Conservation (phyloP, 306 rosid species). For the Cicer pinnatifidum region DNA sequence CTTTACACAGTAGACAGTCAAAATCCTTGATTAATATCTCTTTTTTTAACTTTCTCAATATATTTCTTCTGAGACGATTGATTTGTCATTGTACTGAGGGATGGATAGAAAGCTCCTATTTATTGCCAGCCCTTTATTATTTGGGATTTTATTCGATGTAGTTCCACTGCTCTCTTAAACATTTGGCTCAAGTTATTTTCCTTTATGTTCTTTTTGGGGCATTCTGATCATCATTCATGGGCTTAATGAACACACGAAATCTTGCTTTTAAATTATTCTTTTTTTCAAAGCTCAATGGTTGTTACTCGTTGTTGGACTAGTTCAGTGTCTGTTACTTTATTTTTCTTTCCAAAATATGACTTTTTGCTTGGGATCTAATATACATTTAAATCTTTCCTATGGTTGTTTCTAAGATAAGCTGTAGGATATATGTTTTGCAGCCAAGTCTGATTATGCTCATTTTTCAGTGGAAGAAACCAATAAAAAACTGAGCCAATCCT, state of each 20-base stretch:
- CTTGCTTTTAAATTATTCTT: background rate
- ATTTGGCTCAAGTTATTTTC: constrained; percentile 34
- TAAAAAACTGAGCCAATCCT: no score
- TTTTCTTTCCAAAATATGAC: background rate
- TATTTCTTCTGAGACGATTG: background rate
- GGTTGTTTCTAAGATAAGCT: constrained; percentile 19
- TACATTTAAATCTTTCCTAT: constrained; percentile 10
- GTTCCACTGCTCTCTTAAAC: constrained; percentile 32
- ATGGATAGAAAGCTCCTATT: constrained; percentile 23
- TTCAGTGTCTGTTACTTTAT: background rate
- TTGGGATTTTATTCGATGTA: background rate
- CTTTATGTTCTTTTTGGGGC: constrained; percentile 64
- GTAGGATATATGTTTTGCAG: background rate
- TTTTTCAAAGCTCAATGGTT: background rate
- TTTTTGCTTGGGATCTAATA: background rate
- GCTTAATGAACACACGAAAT: constrained; percentile 94
- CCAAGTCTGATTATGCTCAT: constrained; percentile 4
- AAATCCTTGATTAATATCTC: background rate
- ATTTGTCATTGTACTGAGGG: constrained; percentile 15
- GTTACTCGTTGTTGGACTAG: background rate
- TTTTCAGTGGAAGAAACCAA: constrained; percentile 74
- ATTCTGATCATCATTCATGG: constrained; percentile 89
- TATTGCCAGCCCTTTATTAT: background rate
- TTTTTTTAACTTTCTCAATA: background rate
- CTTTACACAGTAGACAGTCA: background rate